Conservation (phyloP, 2,329 filamentous ascomycete genomes). For the Cercospora zeina region DNA sequence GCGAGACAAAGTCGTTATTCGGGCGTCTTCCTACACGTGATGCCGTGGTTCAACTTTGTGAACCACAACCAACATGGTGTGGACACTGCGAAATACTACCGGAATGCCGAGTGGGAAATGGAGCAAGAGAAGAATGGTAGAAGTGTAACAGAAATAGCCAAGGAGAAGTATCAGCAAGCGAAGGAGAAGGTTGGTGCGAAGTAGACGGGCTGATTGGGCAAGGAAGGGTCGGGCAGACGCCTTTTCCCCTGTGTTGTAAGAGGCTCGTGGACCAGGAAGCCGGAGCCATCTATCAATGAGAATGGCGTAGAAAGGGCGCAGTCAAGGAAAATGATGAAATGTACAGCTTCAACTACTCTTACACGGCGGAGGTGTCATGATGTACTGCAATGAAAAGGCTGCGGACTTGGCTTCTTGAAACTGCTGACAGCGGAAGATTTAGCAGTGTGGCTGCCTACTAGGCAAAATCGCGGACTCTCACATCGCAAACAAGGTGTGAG, state of each 20-base stretch:
- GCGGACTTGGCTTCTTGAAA: neutral
- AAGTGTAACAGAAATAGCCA: slow-evolving; percentile 10
- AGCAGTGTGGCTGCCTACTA: neutral
- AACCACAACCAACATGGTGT: slow-evolving; percentile 96
- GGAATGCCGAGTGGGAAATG: slow-evolving; percentile 88
- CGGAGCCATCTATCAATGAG: neutral
- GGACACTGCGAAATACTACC: slow-evolving; percentile 98
- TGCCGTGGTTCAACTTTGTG: slow-evolving; percentile 98
- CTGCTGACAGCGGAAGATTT: neutral
- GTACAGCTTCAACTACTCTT: slow-evolving; percentile 2
- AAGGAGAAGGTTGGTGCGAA: slow-evolving; percentile 15
- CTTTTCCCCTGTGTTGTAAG: neutral
- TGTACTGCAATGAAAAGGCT: neutral
- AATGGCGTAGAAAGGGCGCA: neutral
- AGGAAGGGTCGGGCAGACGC: neutral
- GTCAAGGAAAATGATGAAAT: slow-evolving; percentile 6
- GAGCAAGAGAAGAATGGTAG: slow-evolving; percentile 66
- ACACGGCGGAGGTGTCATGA: neutral
- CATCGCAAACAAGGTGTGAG: neutral
- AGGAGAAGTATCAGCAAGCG: slow-evolving; percentile 16
- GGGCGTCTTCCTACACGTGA: slow-evolving; percentile 74
- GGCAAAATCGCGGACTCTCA: neutral
- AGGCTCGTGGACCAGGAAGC: neutral
- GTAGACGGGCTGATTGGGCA: neutral
- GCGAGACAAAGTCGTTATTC: slow-evolving; percentile 90